Base-by-base conservation (phyloP, 2,329 filamentous ascomycete genomes). In the Arthroderma sp. region DNA sequence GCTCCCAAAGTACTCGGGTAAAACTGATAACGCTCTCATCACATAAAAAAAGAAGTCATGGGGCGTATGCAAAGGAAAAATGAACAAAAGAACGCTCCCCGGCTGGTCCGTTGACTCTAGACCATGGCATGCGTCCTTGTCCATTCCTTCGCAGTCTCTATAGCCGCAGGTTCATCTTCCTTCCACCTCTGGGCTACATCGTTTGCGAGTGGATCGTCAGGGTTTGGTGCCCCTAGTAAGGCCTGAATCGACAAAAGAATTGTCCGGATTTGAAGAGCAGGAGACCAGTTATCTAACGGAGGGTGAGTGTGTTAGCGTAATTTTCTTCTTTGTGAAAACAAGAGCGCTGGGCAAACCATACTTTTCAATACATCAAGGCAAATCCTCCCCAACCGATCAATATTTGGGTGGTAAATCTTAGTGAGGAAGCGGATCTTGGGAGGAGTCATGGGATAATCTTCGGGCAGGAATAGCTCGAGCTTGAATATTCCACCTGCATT, bases 191-290 rank as follows among this genome's bases (percentile, higher is more conserved):
- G 93, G 32, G 91, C 91, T 36, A 98, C 91, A 53, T 98, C 89
- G 60, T 94, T 93, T 41, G 91, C 93, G 36, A 98, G 78, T n/a
- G 91, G 93, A 60, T 98, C 91, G 59, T 98, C 91, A 29, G 93
- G 91, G 66, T 98, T 98, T 9, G 91, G 91, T 4, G 91, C 89
- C 38, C 91, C 91, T 9, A 98, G 80, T 27, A 98, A 76, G 42
- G 91, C 91, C 66, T 98, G 93, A 62, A 98, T 98, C 6, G 89
- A 96, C 44, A 98, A 80, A n/a, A 98, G 78, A 54, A 98, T 98
- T 5, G 91, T 98, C 52, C 91, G 82, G 62, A 98, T 98, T 67
- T 98, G 91, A 30, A 98, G 77, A 9, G 93, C 91, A 4, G 91
- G 91, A 22, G 89, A 96, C 91, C 91, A 98, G 74, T 98, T 98